Percentiles rank a stretch among this genome's conserved stretches.
Evolutionary conservation across 179 eudicot species (phyloP).

Genomic region (Pouteria campechiana): DNA sequence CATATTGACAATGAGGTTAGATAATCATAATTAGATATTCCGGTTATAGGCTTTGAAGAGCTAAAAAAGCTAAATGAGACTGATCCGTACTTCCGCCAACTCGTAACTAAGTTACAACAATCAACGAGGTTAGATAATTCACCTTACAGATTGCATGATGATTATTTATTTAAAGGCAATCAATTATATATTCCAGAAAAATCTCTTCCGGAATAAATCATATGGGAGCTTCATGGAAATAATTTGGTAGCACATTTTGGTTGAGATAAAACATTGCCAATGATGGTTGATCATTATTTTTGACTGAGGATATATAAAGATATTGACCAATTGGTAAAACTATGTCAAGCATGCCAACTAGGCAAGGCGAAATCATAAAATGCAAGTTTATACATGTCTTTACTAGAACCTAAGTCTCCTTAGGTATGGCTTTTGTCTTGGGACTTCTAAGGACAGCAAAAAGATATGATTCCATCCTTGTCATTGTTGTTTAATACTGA

Average conservation of each 20-base stretch:
- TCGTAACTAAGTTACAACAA: neutral
- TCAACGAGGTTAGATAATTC: neutral
- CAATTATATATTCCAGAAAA: neutral
- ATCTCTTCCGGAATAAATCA: neutral
- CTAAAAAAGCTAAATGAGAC: too few relatives aligned
- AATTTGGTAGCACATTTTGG: neutral
- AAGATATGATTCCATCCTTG: neutral
- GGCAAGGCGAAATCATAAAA: neutral
- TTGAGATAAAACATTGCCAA: too few relatives aligned
- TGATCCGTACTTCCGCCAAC: neutral
- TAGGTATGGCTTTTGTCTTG: constrained; percentile 2
- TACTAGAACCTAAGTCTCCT: neutral
- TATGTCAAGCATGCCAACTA: neutral
- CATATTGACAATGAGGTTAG: too few relatives aligned
- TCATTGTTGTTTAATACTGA: neutral
- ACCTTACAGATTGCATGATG: neutral
- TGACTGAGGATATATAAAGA: neutral
- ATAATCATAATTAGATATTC: too few relatives aligned
- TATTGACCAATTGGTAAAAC: neutral
- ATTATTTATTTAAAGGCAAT: neutral
- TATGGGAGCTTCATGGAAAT: neutral
- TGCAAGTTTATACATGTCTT: neutral
- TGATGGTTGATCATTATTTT: too few relatives aligned
- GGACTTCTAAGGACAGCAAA: neutral
- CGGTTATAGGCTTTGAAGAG: too few relatives aligned